Evolutionary conservation across 106 monocot species (phyloP), one percentile per base, ranked within the genome.

Genomic region (Phalaenopsis equestris): DNA sequence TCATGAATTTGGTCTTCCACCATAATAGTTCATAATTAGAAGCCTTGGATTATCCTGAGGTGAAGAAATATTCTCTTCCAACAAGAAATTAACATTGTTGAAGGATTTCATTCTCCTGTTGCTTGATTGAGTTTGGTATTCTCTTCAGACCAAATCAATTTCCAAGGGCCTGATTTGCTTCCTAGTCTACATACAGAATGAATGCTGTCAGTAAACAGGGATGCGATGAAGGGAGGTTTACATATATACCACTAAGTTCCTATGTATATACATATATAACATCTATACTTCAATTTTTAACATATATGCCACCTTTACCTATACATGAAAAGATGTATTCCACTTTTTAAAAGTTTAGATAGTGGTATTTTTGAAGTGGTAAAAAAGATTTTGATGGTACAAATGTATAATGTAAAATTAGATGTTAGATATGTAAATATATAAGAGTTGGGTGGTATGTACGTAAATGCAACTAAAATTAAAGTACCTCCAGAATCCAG

Each of bases 401-500:
- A 30, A 30, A 30, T 30, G 30, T 30, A 30, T 30, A 30, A 30
- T 30, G 30, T 30, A 30, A 30, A 30, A 30, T 30, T 30, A 30
- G 30, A 30, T 30, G 30, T 30, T 30, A 30, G 46, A 77, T 2
- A 30, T 64, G 10, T 7, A 18, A 21, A 47, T 30, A 24, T 49
- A 72, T 4, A 49, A n/a, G 42, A 45, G 4, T 10, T 14, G 12
- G 52, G 52, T 55, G 52, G 52, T 55, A 0, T 55, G 16, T 55
- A 30, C 0, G 30, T 30, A 30, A 30, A 30, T 30, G 30, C 30
- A 30, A 30, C 0, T 30, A 30, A 30, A 30, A 30, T 30, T 30
- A 39, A 37, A 79, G 15, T 87, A 99, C 98, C 94, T 99, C 88
- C 88, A 91, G 46, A 93, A 87, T 47, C 98, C 98, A 86, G 89